Conservation (phyloP, 305 asterid species). For the Fraxinus latifolia region DNA sequence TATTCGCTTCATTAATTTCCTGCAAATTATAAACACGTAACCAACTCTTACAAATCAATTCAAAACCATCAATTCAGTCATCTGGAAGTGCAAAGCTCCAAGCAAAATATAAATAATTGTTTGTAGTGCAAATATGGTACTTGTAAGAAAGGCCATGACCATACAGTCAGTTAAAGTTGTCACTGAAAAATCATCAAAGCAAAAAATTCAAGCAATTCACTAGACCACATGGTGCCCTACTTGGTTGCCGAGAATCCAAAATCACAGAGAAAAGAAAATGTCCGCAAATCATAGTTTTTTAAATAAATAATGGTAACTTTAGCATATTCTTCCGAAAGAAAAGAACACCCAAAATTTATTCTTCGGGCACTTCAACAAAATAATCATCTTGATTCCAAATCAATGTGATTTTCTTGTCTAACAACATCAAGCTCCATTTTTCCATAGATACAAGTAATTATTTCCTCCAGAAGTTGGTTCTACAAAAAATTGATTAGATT, state of each 20-base stretch:
- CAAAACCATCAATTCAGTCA: constrained; percentile 77
- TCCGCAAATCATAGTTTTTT: background rate
- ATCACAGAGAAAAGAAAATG: background rate
- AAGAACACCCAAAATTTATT: background rate
- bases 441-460: background rate
- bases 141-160: constrained; percentile 25
- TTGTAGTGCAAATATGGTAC: constrained; percentile 40
- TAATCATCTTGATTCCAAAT: background rate
- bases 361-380: background rate
- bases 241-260: constrained; percentile 14
- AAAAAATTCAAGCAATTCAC: constrained; percentile 9
- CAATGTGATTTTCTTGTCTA: background rate
- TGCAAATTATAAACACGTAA: constrained; percentile 42
- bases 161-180: constrained; percentile 20
- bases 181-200: constrained; percentile 19
- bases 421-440: background rate
- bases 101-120: constrained; percentile 35
- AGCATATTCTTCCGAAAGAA: background rate
- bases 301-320: background rate
- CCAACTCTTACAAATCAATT: constrained; percentile 77
- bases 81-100: constrained; percentile 60
- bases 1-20: constrained; percentile 39
- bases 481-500: background rate
- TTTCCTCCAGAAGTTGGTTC: background rate
- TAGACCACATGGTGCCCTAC: constrained; percentile 17